Evolutionary conservation across 164 flowering plant genomes (phyloP).

Genomic region (Chloranthus sessilifolius): DNA sequence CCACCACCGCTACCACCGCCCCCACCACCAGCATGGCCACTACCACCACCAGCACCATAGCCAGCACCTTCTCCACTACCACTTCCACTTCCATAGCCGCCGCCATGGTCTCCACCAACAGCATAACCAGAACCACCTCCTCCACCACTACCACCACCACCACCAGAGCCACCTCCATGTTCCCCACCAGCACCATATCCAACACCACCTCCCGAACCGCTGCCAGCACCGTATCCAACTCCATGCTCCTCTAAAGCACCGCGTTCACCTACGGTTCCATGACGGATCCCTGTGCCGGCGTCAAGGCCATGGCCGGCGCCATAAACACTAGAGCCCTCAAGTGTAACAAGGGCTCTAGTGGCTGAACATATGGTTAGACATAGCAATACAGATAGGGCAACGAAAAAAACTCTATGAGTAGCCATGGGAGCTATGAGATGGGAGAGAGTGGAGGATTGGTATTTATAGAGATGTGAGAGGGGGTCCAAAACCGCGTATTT

Average conservation of each 20-base stretch:
- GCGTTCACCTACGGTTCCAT: slow-evolving; percentile 6
- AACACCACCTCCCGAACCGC: slow-evolving; percentile 11
- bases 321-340: slow-evolving; percentile 12
- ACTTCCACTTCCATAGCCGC: slow-evolving; percentile 14
- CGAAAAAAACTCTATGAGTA: slow-evolving; percentile 7
- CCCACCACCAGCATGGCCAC: slow-evolving; percentile 11
- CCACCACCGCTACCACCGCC: slow-evolving; percentile 8
- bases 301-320: slow-evolving; percentile 12
- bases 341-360: slow-evolving; percentile 23
- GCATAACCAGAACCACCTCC: slow-evolving; percentile 23
- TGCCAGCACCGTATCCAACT: slow-evolving; percentile 6
- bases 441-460: slow-evolving; percentile 4
- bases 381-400: slow-evolving; percentile 19
- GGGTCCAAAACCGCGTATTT: slow-evolving; percentile 7
- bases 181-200: slow-evolving; percentile 18
- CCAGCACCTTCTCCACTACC: slow-evolving; percentile 21
- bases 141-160: slow-evolving; percentile 27
- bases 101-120: slow-evolving; percentile 13
- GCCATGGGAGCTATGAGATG: slow-evolving; percentile 15
- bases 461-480: slow-evolving; percentile 13
- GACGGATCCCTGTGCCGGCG: slow-evolving; percentile 12
- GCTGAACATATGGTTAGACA: slow-evolving; percentile 24
- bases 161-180: slow-evolving; percentile 11
- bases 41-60: slow-evolving; percentile 16
- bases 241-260: slow-evolving; percentile 5